Percentiles rank a stretch among this genome's conserved stretches.
phyloP scores from a whole-genome alignment of 1,284 basidiomycete species.

The Microbotryum saponariae region DNA sequence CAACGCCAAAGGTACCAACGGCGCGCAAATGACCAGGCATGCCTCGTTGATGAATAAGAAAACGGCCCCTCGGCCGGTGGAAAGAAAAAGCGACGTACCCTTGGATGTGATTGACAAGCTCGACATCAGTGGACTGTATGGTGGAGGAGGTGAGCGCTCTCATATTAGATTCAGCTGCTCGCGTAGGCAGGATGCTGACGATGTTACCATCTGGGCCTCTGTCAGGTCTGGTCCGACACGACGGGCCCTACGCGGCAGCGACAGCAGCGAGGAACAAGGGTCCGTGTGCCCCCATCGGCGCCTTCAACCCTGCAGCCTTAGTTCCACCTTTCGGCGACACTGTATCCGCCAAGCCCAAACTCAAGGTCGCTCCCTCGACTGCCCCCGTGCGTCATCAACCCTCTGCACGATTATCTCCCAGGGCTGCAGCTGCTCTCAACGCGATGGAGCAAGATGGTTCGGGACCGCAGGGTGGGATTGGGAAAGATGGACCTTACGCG shows the following conservation, averaged over 20 bases:
- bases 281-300: slow-evolving; percentile 25
- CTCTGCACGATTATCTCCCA: not conserved
- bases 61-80: no score
- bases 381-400: not conserved
- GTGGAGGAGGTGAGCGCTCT: slow-evolving; percentile 26
- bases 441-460: slow-evolving; percentile 17
- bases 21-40: no score
- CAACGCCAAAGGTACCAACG: no score
- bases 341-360: not conserved
- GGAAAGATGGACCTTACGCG: slow-evolving; percentile 14
- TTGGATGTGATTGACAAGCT: slow-evolving; percentile 33
- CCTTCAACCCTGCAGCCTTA: slow-evolving; percentile 27
- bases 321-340: slow-evolving; percentile 6
- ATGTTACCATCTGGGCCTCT: not conserved
- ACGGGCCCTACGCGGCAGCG: slow-evolving; percentile 31
- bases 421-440: slow-evolving; percentile 4
- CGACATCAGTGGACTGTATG: slow-evolving; percentile 32
- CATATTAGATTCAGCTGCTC: no score
- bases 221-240: slow-evolving; percentile 28
- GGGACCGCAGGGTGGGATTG: not conserved
- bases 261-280: slow-evolving; percentile 22
- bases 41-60: no score
- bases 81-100: slow-evolving; percentile 18
- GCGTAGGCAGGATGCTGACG: not conserved
- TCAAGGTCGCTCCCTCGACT: not conserved